Evolutionary conservation across 2,329 filamentous ascomycete genomes (phyloP).

Genomic region (Aspergillus brasiliensis): DNA sequence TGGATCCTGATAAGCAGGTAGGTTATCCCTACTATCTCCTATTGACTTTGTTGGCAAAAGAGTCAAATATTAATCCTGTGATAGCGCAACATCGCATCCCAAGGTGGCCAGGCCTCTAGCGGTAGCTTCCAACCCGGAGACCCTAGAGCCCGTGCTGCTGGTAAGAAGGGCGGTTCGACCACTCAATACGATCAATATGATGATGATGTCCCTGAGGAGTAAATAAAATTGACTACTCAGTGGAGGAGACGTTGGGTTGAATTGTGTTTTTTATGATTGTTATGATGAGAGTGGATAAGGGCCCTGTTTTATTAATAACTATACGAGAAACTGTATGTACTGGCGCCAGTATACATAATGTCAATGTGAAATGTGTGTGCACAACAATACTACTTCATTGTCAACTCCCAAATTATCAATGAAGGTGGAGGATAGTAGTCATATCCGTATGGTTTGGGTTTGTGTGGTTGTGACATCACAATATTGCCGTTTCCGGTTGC

Average conservation of each 20-base stretch:
- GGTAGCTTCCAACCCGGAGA: constrained; percentile 59
- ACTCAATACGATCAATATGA: constrained; percentile 2
- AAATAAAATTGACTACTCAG: neutral
- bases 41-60: too few relatives aligned
- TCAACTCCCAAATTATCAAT: neutral
- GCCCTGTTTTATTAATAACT: too few relatives aligned
- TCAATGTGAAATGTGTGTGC: too few relatives aligned
- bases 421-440: neutral
- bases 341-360: too few relatives aligned
- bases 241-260: neutral
- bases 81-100: constrained; percentile 58
- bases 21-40: neutral
- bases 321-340: too few relatives aligned
- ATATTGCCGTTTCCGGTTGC: neutral
- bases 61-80: too few relatives aligned
- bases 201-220: constrained; percentile 3
- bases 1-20: constrained; percentile 36
- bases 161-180: constrained; percentile 32
- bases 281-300: neutral
- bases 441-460: neutral
- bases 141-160: constrained; percentile 56
- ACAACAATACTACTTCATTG: too few relatives aligned
- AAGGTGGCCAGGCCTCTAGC: constrained; percentile 56
- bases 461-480: neutral
- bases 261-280: neutral